Evolutionary conservation across 768 basidiomycete species (phyloP).

Genomic region (Kwoniella sp.): DNA sequence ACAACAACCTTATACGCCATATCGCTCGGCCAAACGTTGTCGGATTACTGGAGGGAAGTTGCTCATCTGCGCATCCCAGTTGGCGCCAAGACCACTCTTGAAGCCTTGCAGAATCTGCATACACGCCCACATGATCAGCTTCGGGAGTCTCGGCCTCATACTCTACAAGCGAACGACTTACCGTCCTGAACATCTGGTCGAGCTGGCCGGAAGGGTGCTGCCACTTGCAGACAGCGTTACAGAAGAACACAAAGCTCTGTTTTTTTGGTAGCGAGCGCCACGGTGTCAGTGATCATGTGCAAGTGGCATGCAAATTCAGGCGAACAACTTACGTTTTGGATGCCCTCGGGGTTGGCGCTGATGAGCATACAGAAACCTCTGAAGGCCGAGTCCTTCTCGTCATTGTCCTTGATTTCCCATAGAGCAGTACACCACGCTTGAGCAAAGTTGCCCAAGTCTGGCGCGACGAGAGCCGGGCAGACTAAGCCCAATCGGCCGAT

Average conservation of each 20-base stretch:
- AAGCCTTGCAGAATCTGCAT: constrained; percentile 76
- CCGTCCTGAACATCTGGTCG: constrained; percentile 85
- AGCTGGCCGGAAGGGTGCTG: constrained; percentile 86
- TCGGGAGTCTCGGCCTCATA: background rate
- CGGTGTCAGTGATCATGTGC: background rate
- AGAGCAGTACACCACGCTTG: constrained; percentile 96
- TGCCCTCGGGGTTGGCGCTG: constrained; percentile 89
- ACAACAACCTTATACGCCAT: constrained; percentile 74
- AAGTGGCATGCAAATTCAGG: background rate
- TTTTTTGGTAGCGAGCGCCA: background rate
- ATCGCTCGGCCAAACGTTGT: constrained; percentile 80
- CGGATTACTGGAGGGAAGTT: constrained; percentile 86
- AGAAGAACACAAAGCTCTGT: constrained; percentile 94
- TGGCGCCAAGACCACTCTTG: constrained; percentile 76
- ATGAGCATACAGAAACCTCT: constrained; percentile 94
- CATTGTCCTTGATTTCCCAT: constrained; percentile 98
- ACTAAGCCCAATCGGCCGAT: constrained; percentile 94
- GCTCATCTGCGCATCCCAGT: constrained; percentile 80
- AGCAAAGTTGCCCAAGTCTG: constrained; percentile 84
- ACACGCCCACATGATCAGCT: background rate
- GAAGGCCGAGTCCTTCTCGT: constrained; percentile 99
- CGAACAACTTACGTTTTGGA: constrained; percentile 71
- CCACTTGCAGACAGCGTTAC: constrained; percentile 96
- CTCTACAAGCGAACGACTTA: constrained; percentile 34
- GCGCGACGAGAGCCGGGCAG: constrained; percentile 84